Evolutionary conservation across 352 stramenopile genomes (phyloP).

Genomic region (Bremia lactucae): DNA sequence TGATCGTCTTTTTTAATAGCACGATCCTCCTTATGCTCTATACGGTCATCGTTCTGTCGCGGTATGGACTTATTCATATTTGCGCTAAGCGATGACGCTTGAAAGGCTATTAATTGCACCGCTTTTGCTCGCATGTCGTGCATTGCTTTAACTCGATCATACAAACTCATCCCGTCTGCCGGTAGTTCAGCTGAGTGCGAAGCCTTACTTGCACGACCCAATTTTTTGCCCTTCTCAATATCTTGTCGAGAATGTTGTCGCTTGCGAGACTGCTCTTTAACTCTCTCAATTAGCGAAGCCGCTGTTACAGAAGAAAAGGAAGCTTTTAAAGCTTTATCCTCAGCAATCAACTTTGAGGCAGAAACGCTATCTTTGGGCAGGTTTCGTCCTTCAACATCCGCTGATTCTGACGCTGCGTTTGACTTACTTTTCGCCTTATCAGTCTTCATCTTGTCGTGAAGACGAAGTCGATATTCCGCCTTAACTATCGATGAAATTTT

Average conservation of each 20-base stretch:
- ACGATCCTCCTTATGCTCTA: neutral
- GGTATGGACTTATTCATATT: constrained; percentile 7
- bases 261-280: constrained; percentile 18
- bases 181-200: constrained; percentile 1
- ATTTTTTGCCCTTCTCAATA: constrained; percentile 9
- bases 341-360: neutral
- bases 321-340: constrained; percentile 1
- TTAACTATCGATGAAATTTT: constrained; percentile 25
- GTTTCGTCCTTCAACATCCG: constrained; percentile 1
- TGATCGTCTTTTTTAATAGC: constrained; percentile 3
- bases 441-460: constrained; percentile 17
- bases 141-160: constrained; percentile 36
- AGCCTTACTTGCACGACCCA: neutral
- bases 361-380: too few species aligned
- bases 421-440: constrained; percentile 6
- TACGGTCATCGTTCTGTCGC: constrained; percentile 5
- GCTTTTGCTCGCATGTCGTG: constrained; percentile 23
- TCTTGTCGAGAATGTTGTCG: constrained; percentile 16
- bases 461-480: constrained; percentile 18
- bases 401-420: constrained; percentile 1
- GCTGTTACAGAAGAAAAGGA: neutral
- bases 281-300: neutral
- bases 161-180: constrained; percentile 26
- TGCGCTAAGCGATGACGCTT: constrained; percentile 10
- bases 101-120: constrained; percentile 1